These are phyloP conservation scores for Irpex rosettiformis DNA, from an alignment of 1,284 basidiomycete species.

Conservation along the genomic window DNA sequence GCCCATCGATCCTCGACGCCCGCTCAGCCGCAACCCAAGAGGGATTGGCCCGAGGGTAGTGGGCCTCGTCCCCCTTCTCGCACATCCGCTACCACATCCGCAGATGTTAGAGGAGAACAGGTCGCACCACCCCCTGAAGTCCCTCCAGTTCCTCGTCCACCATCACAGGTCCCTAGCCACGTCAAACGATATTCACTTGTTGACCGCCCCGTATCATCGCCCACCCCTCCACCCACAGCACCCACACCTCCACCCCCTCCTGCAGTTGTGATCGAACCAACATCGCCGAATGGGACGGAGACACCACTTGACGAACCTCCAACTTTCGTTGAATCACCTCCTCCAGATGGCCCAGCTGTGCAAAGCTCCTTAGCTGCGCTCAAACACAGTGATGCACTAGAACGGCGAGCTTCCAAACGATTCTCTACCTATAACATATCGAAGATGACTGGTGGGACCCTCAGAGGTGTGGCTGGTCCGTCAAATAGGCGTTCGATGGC, in stretches of 20 bases:
- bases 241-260: constrained; percentile 30
- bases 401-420: constrained; percentile 91
- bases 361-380: constrained; percentile 86
- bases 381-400: constrained; percentile 82
- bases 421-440: constrained; percentile 96
- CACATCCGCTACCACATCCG: constrained; percentile 6
- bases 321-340: constrained; percentile 26
- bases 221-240: constrained; percentile 22
- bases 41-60: constrained; percentile 10
- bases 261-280: constrained; percentile 54
- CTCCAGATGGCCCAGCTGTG: constrained; percentile 55
- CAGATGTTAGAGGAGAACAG: background rate
- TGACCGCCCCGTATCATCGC: constrained; percentile 48
- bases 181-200: constrained; percentile 77
- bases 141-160: constrained; percentile 22
- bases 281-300: constrained; percentile 23
- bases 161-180: constrained; percentile 46
- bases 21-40: constrained; percentile 10
- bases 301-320: constrained; percentile 2
- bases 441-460: constrained; percentile 77
- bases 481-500: constrained; percentile 66
- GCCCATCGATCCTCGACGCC: constrained; percentile 14
- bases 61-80: constrained; percentile 10
- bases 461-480: constrained; percentile 32
- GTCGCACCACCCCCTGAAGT: constrained; percentile 17